Evolutionary conservation across 495 filamentous ascomycete genomes (phyloP).

Genomic region (Penicillium longicatenatum): DNA sequence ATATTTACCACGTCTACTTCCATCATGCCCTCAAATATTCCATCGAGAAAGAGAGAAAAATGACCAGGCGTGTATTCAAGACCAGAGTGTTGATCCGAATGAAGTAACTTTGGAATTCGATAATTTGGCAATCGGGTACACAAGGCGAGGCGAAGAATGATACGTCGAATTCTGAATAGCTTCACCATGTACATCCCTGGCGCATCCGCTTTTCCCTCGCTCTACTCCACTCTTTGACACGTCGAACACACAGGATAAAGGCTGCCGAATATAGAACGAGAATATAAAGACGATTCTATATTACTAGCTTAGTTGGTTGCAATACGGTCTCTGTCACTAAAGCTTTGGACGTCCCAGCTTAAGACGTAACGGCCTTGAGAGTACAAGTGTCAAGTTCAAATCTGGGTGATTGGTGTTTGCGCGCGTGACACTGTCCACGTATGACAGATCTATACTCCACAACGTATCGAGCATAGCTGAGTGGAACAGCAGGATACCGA

Average conservation of each 20-base stretch:
- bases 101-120: neutral
- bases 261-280: neutral
- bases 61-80: neutral
- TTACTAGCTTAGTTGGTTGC: neutral
- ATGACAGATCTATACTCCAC: neutral
- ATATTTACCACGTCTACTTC: neutral
- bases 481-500: neutral
- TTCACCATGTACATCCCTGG: neutral
- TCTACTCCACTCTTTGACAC: too few species aligned
- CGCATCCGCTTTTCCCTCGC: too few species aligned
- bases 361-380: neutral
- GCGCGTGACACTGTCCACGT: neutral
- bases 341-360: neutral
- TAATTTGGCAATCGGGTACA: neutral
- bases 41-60: neutral
- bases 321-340: neutral
- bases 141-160: neutral
- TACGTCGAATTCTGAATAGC: neutral
- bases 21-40: neutral
- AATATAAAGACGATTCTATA: neutral
- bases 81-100: neutral
- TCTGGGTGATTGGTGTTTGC: neutral
- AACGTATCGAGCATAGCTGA: neutral
- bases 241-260: neutral
- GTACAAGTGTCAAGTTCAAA: neutral